Evolutionary conservation across 83 land plant genomes (phyloP).

Genomic region (Picea abies): DNA sequence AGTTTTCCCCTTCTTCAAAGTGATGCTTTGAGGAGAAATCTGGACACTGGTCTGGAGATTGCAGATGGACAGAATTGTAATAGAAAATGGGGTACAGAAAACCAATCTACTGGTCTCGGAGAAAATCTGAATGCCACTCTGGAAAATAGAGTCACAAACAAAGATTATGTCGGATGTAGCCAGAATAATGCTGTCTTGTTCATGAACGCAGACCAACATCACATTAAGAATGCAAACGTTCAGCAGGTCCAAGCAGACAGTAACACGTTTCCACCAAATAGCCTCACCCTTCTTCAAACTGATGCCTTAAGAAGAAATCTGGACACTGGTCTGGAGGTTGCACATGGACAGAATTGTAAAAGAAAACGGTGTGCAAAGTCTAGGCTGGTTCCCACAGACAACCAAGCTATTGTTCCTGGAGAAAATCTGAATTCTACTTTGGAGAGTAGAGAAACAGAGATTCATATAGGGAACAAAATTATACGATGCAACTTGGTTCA

Average conservation of each 20-base stretch:
- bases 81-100: not conserved
- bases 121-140: too few relatives aligned
- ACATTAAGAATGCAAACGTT: not conserved
- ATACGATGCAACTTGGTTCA: not conserved
- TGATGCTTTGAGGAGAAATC: not conserved
- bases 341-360: not conserved
- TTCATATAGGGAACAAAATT: not conserved
- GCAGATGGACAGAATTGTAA: not conserved
- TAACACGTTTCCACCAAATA: not conserved
- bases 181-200: not conserved
- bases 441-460: not conserved
- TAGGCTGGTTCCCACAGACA: not conserved
- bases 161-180: not conserved
- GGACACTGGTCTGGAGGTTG: not conserved
- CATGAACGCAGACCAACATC: not conserved
- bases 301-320: not conserved
- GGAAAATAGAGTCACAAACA: not conserved
- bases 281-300: not conserved
- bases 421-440: not conserved
- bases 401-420: not conserved
- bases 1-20: not conserved
- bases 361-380: not conserved
- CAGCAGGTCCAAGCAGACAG: constrained; percentile 5
- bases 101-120: too few relatives aligned
- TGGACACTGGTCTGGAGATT: not conserved